Evolutionary conservation across 371 early-diverging fungal genomes (phyloP).

Genomic region (Syncephalastrum racemosum): DNA sequence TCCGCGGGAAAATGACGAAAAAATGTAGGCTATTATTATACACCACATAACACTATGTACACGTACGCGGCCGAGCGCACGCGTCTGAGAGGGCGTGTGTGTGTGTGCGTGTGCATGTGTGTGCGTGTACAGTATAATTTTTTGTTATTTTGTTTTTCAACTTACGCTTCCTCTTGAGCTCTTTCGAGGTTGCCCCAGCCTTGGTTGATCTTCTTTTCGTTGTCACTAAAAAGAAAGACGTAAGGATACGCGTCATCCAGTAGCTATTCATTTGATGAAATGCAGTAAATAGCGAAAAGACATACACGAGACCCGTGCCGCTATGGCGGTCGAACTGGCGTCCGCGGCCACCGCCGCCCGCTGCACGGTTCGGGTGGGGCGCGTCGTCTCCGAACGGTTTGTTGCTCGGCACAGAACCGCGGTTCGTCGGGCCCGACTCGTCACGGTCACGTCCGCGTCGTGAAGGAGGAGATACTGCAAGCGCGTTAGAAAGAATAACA

Average conservation of each 20-base stretch:
- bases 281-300: constrained; percentile 6
- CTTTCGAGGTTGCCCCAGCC: constrained; percentile 69
- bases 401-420: constrained; percentile 1
- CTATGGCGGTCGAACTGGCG: constrained; percentile 79
- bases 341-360: constrained; percentile 13
- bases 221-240: constrained; percentile 45
- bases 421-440: constrained; percentile 5
- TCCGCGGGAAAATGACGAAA: neutral
- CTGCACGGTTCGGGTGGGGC: neutral
- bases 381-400: neutral
- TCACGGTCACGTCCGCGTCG: constrained; percentile 27
- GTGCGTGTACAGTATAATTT: neutral
- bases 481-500: neutral
- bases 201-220: constrained; percentile 80
- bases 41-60: no score
- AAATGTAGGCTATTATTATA: no score
- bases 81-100: no score
- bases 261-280: neutral
- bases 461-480: constrained; percentile 44
- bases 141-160: neutral
- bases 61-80: no score
- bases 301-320: constrained; percentile 62
- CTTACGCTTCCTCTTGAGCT: constrained; percentile 41
- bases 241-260: neutral
- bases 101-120: no score